Percentiles rank a stretch among this genome's conserved stretches.
Evolutionary conservation across 2,329 filamentous ascomycete species (phyloP).

Genomic region (Bipolaris gigantea): DNA sequence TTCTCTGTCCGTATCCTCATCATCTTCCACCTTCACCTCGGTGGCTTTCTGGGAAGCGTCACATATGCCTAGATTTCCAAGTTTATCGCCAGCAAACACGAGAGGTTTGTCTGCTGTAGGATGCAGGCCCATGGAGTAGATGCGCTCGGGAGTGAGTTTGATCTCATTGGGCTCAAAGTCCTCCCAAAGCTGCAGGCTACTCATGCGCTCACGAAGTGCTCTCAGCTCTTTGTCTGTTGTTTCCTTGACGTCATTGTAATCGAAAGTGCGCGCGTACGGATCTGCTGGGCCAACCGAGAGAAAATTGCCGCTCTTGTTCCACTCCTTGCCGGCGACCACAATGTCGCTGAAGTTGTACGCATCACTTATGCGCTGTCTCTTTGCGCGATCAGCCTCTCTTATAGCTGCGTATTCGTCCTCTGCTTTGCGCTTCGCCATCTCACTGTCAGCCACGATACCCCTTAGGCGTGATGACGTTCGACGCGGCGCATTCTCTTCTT

Average conservation of each 20-base stretch:
- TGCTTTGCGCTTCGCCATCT: conserved; percentile 68
- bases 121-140: conserved; percentile 84
- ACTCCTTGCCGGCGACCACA: conserved; percentile 76
- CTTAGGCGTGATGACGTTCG: conserved; percentile 64
- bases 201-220: conserved; percentile 75
- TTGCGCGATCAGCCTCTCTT: conserved; percentile 61
- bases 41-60: conserved; percentile 74
- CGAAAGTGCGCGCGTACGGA: conserved; percentile 83
- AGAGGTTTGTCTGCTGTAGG: conserved; percentile 83
- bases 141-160: conserved; percentile 27
- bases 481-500: conserved; percentile 57
- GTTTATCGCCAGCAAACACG: conserved; percentile 91
- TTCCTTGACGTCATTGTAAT: conserved; percentile 76
- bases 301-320: conserved; percentile 68
- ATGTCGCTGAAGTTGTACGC: conserved; percentile 76
- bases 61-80: conserved; percentile 86
- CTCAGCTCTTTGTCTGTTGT: conserved; percentile 77
- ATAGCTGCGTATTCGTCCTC: conserved; percentile 64
- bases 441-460: conserved; percentile 67
- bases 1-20: conserved; percentile 64
- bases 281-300: conserved; percentile 70
- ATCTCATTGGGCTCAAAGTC: conserved; percentile 74
- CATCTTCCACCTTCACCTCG: conserved; percentile 59
- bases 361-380: conserved; percentile 65
- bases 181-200: conserved; percentile 75